phyloP scores from a whole-genome alignment of 75 land plant species.

The Chamaecyparis obtusa region DNA sequence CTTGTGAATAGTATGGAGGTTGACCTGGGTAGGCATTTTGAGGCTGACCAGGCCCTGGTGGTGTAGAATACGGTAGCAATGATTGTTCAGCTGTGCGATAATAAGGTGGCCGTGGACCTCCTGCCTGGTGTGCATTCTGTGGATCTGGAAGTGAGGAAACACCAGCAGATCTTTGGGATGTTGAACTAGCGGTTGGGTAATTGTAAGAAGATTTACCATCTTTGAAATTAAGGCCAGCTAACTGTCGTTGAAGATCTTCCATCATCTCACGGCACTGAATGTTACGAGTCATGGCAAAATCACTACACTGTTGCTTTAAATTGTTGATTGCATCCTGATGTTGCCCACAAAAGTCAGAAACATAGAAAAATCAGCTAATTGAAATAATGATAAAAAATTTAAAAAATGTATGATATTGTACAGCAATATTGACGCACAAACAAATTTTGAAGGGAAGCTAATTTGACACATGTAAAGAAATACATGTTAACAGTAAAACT shows the following conservation, averaged over 20 bases:
- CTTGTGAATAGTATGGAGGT: slow-evolving; percentile 50
- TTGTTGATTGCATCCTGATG: slow-evolving; percentile 91
- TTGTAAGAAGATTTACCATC: slow-evolving; percentile 43
- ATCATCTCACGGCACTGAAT: slow-evolving; percentile 98
- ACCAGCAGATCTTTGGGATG: slow-evolving; percentile 25
- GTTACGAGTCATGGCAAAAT: slow-evolving; percentile 94
- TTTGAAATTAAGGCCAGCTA: slow-evolving; percentile 76
- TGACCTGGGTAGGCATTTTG: slow-evolving; percentile 14
- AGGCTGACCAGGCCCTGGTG: slow-evolving; percentile 24
- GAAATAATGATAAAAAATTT: neutral
- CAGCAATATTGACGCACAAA: neutral
- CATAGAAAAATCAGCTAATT: neutral
- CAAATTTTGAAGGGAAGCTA: neutral
- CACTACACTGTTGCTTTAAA: slow-evolving; percentile 96
- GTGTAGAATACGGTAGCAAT: slow-evolving; percentile 19
- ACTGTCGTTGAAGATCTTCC: slow-evolving; percentile 89
- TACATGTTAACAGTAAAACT: neutral
- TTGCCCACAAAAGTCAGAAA: slow-evolving; percentile 5
- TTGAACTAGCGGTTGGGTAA: slow-evolving; percentile 54
- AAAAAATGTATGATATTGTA: neutral
- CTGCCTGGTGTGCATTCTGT: slow-evolving; percentile 19
- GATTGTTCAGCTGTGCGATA: slow-evolving; percentile 19
- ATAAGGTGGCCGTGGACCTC: slow-evolving; percentile 21
- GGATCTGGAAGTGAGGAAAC: slow-evolving; percentile 20
- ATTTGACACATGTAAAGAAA: neutral